Evolutionary conservation across 345 rosid species (phyloP), one percentile per base, ranked within the genome.

Genomic region (Ceriops tagal): DNA sequence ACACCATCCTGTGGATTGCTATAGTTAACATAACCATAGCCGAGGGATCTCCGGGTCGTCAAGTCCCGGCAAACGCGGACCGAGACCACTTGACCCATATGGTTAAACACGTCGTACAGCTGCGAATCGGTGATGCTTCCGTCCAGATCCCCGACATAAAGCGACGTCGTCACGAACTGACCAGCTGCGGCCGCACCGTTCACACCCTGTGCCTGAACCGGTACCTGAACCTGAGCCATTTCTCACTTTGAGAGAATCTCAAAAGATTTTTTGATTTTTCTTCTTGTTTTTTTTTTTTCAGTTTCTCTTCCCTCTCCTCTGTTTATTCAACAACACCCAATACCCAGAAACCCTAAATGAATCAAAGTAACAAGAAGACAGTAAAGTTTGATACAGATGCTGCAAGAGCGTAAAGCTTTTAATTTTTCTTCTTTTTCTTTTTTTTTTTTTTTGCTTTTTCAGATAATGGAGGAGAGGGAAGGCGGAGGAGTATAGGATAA

Each of bases 131-230:
- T 85, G 64, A 89, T 90, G 27, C 80, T 93, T 3, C 51, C 26
- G 59, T 93, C 97, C 83, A 93, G 84, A 87, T 93, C 97, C 57
- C 97, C 97, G 13, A 93, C 97, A 58, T 91, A 93, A 35, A 93
- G 92, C 73, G 97, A 91, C 20, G 90, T 93, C 69, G 95, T 80
- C 37, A 72, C 85, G 24, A 62, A 62, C 65, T 62, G 65, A 13
- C 47, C 47, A 49, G 35, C 35, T 28, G 65, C 24, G 7, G 65
- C 65, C 13, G 22, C 52, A 9, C 65, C 65, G 52, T 62, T 62
- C 16, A 62, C 28, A 9, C 49, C 28, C 65, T 35, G 65, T 1
- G 65, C 51, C 65, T 62, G 65, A 62, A 37, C 65, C 47, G 65
- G 65, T 28, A 62, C 52, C 26, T 37, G 65, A 62, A 62, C 65